Base-by-base conservation (phyloP, 2,329 filamentous ascomycete species). In the Hypoxylon sp. region DNA sequence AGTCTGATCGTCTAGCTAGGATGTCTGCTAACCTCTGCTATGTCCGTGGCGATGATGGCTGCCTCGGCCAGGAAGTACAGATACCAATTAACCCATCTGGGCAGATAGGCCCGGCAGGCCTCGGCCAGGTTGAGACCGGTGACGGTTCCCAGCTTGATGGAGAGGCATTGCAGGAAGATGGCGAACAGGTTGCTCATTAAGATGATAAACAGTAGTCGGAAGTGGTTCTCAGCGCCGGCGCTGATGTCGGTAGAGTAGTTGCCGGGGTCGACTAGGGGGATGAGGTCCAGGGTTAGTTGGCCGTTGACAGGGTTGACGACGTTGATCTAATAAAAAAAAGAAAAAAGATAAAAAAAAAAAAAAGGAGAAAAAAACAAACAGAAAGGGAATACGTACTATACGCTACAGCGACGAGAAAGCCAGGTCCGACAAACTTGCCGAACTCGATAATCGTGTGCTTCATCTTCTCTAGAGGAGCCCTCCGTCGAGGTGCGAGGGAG, bases 201-300 rank as follows among this genome's bases (percentile, higher is more conserved):
- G 38, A 90, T 82, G 64, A 90, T 79, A 75, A 90, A 90, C 2
- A 91, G 80, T 27, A 90, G 79, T 35, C 78, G 80, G 75, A 86
- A 91, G 53, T 80, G 81, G 71, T 87, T 89, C 1, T 81, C 79
- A 3, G 88, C 85, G 49, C 88, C 88, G 41, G 88, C 88, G 6
- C 86, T 83, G 43, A 90, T 84, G 70, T 88, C 88, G 17, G 88
- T 90, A 1, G 88, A 81, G 69, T 90, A 91, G 72, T 91, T 90
- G 57, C 86, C 86, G 47, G 80, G 83, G 60, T 85, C 83, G 63
- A 85, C 79, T 82, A 46, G 4, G 21, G 17, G 23, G 10, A 35
- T 48, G 18, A n/a, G 51, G 15, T 41, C 15, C 40, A 46, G 29
- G 42, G 35, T 24, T 23, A 11, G 3, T 13, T 3, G 15, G 17